Evolutionary conservation across 208 protist species (phyloP).

Genomic region (Leishmania tropica): DNA sequence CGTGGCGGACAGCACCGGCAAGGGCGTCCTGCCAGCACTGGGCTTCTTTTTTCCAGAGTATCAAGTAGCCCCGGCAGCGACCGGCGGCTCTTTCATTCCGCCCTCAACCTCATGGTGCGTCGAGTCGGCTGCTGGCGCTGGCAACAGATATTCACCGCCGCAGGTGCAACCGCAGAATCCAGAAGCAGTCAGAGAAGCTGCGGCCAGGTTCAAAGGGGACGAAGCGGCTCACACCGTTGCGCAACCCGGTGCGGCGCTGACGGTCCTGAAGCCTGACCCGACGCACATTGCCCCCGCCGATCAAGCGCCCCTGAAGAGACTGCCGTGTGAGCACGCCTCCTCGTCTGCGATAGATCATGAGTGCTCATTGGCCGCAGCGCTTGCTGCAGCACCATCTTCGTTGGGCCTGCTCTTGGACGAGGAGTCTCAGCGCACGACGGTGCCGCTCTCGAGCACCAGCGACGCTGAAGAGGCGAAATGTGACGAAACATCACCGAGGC

Average conservation of each 20-base stretch:
- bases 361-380: slow-evolving; percentile 12
- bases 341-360: background rate
- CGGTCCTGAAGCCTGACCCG: background rate
- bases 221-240: background rate
- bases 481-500: background rate
- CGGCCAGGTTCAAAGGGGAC: too few relatives aligned
- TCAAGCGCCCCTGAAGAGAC: background rate
- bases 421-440: background rate
- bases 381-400: slow-evolving; percentile 9
- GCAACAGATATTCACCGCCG: background rate
- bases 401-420: background rate
- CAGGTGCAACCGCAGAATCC: background rate
- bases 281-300: background rate
- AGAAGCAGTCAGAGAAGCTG: background rate
- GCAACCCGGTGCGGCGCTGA: background rate
- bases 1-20: background rate
- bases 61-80: background rate
- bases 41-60: background rate
- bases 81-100: background rate
- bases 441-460: too few relatives aligned
- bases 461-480: background rate
- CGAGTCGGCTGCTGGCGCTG: background rate
- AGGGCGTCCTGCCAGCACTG: background rate
- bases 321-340: background rate
- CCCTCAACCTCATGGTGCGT: background rate